phyloP scores from a whole-genome alignment of 176 grass and related monocot genomes.

The Raddia guianensis region DNA sequence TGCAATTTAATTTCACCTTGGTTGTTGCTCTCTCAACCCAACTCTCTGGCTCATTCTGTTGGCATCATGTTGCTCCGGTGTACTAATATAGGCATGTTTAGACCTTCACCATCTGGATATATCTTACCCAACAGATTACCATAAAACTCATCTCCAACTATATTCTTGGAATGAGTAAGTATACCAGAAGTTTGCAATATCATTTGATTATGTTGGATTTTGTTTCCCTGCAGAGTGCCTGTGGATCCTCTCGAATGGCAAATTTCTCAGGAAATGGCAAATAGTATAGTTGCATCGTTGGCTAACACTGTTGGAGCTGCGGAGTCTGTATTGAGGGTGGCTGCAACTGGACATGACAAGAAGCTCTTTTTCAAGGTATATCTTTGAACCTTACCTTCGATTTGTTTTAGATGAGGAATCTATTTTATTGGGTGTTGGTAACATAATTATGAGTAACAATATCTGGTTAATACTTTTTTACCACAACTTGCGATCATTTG shows the following conservation, averaged over 20 bases:
- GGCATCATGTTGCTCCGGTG: background rate
- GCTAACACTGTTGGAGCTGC: constrained; percentile 92
- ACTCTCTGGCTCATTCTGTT: background rate
- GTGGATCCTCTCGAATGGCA: constrained; percentile 99
- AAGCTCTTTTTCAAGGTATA: constrained; percentile 87
- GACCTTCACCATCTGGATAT: background rate
- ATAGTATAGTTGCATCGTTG: constrained; percentile 85
- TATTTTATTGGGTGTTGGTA: background rate
- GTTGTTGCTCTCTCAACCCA: background rate
- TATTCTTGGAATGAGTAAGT: no score
- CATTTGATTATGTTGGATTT: background rate
- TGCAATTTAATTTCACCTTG: background rate
- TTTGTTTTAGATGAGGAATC: background rate
- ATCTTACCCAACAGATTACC: background rate
- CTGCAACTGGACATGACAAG: constrained; percentile 94
- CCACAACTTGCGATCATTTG: background rate
- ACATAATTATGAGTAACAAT: background rate
- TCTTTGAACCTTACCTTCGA: background rate
- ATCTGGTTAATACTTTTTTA: background rate
- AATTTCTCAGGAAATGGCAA: constrained; percentile 91
- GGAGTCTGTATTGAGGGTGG: constrained; percentile 88
- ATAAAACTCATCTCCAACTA: no score
- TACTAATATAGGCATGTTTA: background rate
- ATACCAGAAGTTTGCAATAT: no score
- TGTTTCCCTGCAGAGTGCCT: constrained; percentile 65